These are phyloP conservation scores for Aegilops longissima DNA, from an alignment of 176 grass and related monocot species.

Conservation along the genomic window DNA sequence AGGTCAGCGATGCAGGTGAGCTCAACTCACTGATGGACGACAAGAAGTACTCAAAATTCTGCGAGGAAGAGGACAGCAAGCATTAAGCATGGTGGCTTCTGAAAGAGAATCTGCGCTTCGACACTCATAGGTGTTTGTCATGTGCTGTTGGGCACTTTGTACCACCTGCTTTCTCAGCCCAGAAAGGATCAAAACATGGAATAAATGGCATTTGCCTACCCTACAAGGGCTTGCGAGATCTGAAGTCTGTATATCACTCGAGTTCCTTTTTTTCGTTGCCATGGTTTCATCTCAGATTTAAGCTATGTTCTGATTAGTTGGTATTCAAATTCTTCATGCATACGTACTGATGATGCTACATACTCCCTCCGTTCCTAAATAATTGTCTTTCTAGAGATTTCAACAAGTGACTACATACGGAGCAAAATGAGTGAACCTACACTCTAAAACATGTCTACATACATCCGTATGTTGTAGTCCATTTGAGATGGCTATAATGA, in stretches of 20 bases:
- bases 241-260: slow-evolving; percentile 23
- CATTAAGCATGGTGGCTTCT: slow-evolving; percentile 52
- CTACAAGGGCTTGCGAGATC: slow-evolving; percentile 17
- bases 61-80: slow-evolving; percentile 74
- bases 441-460: no score
- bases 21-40: slow-evolving; percentile 81
- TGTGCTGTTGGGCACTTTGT: slow-evolving; percentile 7
- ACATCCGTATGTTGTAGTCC: no score
- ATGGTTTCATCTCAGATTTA: not conserved
- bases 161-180: not conserved
- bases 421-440: no score
- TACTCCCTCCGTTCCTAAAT: not conserved
- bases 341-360: not conserved
- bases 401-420: no score
- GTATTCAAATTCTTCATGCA: not conserved
- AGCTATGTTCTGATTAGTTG: not conserved
- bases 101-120: not conserved
- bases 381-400: no score
- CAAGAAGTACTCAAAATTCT: slow-evolving; percentile 75
- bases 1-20: slow-evolving; percentile 61
- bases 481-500: no score
- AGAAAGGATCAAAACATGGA: slow-evolving; percentile 11
- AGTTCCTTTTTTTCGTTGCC: slow-evolving; percentile 1
- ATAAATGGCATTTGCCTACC: slow-evolving; percentile 42
- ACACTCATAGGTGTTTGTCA: slow-evolving; percentile 10